Conservation (phyloP, 2,329 filamentous ascomycete species). For the Nigrospora sphaerica region DNA sequence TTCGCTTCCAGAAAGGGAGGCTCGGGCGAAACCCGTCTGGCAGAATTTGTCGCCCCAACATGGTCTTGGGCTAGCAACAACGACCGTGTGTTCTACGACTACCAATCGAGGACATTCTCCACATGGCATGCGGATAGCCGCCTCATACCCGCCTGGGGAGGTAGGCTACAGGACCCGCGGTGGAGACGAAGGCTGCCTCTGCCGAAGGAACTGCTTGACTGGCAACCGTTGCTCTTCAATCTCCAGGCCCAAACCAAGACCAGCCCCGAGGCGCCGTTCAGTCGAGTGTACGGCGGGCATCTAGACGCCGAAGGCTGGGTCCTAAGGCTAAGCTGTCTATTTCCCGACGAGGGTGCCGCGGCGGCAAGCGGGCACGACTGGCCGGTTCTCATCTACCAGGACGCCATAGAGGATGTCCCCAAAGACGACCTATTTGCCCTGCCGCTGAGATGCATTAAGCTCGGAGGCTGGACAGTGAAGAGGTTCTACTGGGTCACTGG, state of each 20-base stretch:
- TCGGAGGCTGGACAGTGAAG: neutral
- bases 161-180: no score
- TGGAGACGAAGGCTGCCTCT: neutral
- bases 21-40: neutral
- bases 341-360: no score
- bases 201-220: neutral
- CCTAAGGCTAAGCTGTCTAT: neutral
- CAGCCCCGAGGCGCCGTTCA: neutral
- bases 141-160: neutral
- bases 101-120: neutral
- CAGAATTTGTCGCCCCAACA: neutral
- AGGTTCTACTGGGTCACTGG: neutral
- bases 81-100: neutral
- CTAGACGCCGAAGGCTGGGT: neutral
- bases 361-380: neutral
- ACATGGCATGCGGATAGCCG: neutral
- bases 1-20: neutral
- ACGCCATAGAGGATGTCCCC: neutral
- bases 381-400: neutral
- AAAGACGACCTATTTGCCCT: neutral
- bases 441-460: neutral
- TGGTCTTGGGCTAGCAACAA: constrained; percentile 4
- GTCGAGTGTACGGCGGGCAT: neutral
- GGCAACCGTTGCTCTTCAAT: neutral
- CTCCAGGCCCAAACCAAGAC: neutral